Evolutionary conservation across 371 early-diverging fungal genomes (phyloP), one percentile per base, ranked within the genome.

Genomic region (Scutellospora calospora): DNA sequence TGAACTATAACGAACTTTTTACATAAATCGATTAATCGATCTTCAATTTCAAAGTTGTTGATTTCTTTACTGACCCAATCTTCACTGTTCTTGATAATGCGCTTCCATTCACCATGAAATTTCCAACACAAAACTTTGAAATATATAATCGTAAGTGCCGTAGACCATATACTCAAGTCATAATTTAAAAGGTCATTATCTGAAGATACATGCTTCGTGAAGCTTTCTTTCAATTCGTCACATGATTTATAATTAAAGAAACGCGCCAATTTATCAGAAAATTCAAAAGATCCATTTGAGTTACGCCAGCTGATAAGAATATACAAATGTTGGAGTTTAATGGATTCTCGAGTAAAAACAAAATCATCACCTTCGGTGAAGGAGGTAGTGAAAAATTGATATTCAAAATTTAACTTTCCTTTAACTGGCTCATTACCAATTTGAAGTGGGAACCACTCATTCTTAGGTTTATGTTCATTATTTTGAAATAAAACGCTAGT

Each of bases 81-180:
- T 68, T 79, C 79, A 33, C 55, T 66, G 11, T 68, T 68, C 14
- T 33, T 20, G 6, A 38, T 25, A 38, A 68, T 11, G 12, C 20
- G 3, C 27, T 31, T 68, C 79, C 79, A 79, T 54, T 79, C 79
- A n/a, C n/a, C 20, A 54, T 51, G 20, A 31, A 35, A 27, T 63
- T 79, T 68, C 79, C 79, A 79, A 27, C 68, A 79, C 31, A 79
- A n/a, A 16, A 79, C 1, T 25, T 52, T 79, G 20, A 79, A 8
- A n/a, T 66, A 68, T 6, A 52, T 68, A 27, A 68, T 79, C 9
- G 49, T 22, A 31, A 79, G 45, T 20, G 79, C 79, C 22, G 79
- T 79, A 4, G 68, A 27, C 51, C n/a, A 52, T 12, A 65, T 52
- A 27, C 20, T 20, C 11, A 68, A 14, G 31, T 68, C 54, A 33